Base-by-base conservation (phyloP, 2,329 filamentous ascomycete species). In the Periconia sp. region DNA sequence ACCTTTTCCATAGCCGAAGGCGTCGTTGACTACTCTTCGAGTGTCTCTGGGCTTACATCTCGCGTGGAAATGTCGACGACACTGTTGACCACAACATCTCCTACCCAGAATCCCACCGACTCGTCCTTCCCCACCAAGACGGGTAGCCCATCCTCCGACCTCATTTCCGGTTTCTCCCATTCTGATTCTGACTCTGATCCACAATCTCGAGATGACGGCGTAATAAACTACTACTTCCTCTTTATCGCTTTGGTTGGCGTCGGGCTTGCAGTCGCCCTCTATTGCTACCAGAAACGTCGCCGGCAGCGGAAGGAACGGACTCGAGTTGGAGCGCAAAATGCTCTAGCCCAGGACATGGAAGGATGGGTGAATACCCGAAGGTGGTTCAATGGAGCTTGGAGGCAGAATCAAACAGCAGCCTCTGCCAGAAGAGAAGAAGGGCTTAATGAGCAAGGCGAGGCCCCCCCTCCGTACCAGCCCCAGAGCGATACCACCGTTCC, bases 381-480 rank as follows among this genome's bases (percentile, higher is more conserved):
- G n/a, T 64, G 68, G 57, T 53, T 72, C 47, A 60, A 70, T 50
- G 66, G 64, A 5, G 45, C 56, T 27, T 62, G 64, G 47, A 59
- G 65, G 37, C 52, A 54, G 23, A 56, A 63, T 35, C 61, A 64
- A 23, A 48, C 52, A 30, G 49, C 58, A 15, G 47, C 56, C 14
- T 47, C 63, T 18, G 30, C 61, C 9, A 61, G 66, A 30, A 62
- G 61, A 13, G 76, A 80, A 44, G 85, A 88, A 58, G 86, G 86
- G 0, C 69, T 88, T 52, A 81, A 88, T 64, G 85, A 87, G 72
- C 70, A 80, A 42, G 86, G 85, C 27, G 84, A 88, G 67, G 83
- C 85, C 10, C 86, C 86, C 47, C 86, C 86, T 45, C 84, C 85
- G 0, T 89, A 89, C 66, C 76, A 62, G 61, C 74, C 52, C 0